A percentile compares a stretch with the other conserved stretches of the same genome.
phyloP scores from a whole-genome alignment of 768 basidiomycete genomes.

The Suillus subaureus region DNA sequence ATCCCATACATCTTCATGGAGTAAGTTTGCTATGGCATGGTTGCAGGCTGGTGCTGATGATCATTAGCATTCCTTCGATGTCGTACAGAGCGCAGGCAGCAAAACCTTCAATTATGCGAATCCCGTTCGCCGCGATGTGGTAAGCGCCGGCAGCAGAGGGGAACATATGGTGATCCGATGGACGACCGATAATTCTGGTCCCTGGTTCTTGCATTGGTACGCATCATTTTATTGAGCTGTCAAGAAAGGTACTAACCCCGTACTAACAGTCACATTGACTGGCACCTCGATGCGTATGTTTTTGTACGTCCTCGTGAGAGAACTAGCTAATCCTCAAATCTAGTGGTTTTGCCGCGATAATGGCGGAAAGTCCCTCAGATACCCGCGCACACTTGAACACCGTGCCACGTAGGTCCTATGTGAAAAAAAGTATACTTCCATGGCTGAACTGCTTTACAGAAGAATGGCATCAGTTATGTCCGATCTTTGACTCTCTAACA shows the following conservation, averaged over 20 bases:
- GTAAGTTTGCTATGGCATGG: conserved; percentile 22
- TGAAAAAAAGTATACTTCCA: neutral
- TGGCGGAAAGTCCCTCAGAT: conserved; percentile 27
- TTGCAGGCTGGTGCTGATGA: neutral
- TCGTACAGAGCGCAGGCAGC: conserved; percentile 44
- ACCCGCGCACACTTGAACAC: neutral
- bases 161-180: conserved; percentile 46
- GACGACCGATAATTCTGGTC: conserved; percentile 55
- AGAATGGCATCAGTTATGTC: conserved; percentile 30
- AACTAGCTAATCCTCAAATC: neutral
- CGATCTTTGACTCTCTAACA: conserved; percentile 21
- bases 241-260: neutral
- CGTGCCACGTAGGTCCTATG: neutral
- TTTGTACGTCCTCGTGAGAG: neutral
- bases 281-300: conserved; percentile 22
- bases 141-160: conserved; percentile 25
- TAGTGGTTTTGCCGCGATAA: conserved; percentile 34
- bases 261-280: conserved; percentile 19
- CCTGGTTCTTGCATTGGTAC: conserved; percentile 33
- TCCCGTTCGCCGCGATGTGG: conserved; percentile 54
- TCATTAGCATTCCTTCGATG: conserved; percentile 45
- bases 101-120: conserved; percentile 46
- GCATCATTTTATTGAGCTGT: neutral
- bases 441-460: conserved; percentile 11
- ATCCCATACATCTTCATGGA: conserved; percentile 49